These are phyloP conservation scores for Gnaphalium uliginosum DNA, from an alignment of 129 eudicot genomes.

Conservation along the genomic window DNA sequence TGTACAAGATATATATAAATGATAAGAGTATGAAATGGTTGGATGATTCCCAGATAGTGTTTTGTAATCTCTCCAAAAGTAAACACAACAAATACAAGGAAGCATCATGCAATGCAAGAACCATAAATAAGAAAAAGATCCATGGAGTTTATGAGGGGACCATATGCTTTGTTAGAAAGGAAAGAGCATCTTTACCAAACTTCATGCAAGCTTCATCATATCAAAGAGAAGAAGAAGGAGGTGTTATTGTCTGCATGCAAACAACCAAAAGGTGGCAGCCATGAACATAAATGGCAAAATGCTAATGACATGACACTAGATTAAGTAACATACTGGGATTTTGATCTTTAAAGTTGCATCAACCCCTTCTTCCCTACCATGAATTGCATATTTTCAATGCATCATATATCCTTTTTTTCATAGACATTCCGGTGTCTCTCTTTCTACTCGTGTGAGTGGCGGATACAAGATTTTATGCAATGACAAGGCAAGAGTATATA, in stretches of 20 bases:
- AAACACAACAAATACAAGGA: constrained; percentile 19
- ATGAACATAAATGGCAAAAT: constrained; percentile 31
- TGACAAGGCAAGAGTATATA: background rate
- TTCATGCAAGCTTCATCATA: constrained; percentile 12
- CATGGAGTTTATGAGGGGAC: constrained; percentile 43
- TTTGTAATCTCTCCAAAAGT: constrained; percentile 22
- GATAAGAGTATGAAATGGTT: constrained; percentile 12
- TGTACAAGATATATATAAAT: constrained; percentile 1
- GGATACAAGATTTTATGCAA: background rate
- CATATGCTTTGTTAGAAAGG: constrained; percentile 36
- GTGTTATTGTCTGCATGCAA: constrained; percentile 8
- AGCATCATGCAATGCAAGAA: constrained; percentile 39
- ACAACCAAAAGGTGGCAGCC: constrained; percentile 29
- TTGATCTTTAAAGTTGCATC: constrained; percentile 22
- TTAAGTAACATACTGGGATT: constrained; percentile 28
- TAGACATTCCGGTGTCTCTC: background rate
- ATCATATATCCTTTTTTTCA: background rate
- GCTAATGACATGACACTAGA: constrained; percentile 37
- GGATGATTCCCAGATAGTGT: constrained; percentile 21
- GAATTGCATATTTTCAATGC: background rate
- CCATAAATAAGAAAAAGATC: constrained; percentile 30
- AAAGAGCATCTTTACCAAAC: constrained; percentile 46
- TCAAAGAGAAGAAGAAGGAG: background rate
- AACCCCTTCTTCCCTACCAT: constrained; percentile 21
- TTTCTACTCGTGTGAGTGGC: background rate